Percentiles rank a stretch among this genome's conserved stretches.
phyloP scores from a whole-genome alignment of 106 monocot species.

The Dendrobium catenatum region DNA sequence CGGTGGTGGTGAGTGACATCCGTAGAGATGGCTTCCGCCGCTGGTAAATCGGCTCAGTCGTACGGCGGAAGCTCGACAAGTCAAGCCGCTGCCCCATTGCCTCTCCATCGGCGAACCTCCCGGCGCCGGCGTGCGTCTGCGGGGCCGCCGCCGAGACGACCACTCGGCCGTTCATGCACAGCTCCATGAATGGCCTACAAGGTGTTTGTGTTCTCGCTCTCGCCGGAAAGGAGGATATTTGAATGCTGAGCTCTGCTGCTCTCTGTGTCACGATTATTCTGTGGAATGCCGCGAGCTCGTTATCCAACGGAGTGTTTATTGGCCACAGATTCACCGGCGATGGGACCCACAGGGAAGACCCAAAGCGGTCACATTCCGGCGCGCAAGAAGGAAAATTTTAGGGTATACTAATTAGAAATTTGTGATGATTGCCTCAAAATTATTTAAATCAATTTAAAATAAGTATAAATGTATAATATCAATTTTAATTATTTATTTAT shows the following conservation, averaged over 20 bases:
- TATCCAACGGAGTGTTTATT: not conserved
- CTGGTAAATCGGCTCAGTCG: not conserved
- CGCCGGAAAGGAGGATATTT: not conserved
- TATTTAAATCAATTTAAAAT: no score
- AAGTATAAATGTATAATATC: no score
- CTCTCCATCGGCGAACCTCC: slow-evolving; percentile 20
- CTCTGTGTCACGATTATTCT: not conserved
- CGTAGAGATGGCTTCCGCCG: not conserved
- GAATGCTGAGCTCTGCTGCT: not conserved
- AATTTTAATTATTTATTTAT: no score
- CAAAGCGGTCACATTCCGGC: not conserved
- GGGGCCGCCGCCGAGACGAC: not conserved
- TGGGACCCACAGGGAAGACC: not conserved
- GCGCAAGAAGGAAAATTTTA: not conserved
- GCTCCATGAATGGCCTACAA: slow-evolving; percentile 6
- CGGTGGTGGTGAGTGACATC: slow-evolving; percentile 44
- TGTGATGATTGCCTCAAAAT: no score
- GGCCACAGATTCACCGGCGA: not conserved
- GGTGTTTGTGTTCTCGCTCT: not conserved
- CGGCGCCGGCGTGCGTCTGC: not conserved
- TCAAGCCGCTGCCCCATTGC: slow-evolving; percentile 30
- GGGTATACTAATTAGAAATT: no score
- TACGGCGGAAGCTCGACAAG: not conserved
- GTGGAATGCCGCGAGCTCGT: not conserved
- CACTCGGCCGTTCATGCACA: slow-evolving; percentile 20